Percentiles rank a stretch among this genome's conserved stretches.
Conservation (phyloP, 352 stramenopile species). For the Phytophthora kernoviae region DNA sequence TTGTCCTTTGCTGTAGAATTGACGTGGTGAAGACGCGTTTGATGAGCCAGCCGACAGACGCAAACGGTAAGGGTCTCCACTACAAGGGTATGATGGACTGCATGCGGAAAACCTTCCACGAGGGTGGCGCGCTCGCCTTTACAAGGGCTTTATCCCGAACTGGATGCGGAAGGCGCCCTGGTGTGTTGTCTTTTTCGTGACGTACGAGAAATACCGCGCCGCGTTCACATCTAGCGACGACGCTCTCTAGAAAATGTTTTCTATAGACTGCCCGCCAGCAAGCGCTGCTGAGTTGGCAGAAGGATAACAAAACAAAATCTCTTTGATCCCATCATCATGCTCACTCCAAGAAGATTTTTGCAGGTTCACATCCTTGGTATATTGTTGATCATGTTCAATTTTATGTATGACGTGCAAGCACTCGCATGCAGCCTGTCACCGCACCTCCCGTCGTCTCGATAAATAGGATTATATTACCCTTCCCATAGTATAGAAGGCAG, state of each 20-base stretch:
- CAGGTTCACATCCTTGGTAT: not conserved
- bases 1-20: conserved; percentile 41
- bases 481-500: conserved; percentile 26
- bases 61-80: conserved; percentile 49
- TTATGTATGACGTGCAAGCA: conserved; percentile 2
- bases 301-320: conserved; percentile 9
- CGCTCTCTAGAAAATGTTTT: conserved; percentile 23
- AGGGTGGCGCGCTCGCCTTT: conserved; percentile 75
- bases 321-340: not conserved
- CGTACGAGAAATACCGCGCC: conserved; percentile 81
- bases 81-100: conserved; percentile 82
- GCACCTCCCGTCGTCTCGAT: conserved; percentile 7
- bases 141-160: conserved; percentile 89
- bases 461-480: conserved; percentile 48
- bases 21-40: conserved; percentile 87
- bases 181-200: conserved; percentile 89
- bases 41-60: conserved; percentile 80
- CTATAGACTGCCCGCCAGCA: conserved; percentile 22
- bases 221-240: conserved; percentile 35
- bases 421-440: not conserved
- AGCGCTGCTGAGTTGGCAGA: conserved; percentile 27
- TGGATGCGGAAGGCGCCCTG: conserved; percentile 89
- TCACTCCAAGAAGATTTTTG: conserved; percentile 1
- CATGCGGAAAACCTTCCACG: conserved; percentile 65
- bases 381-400: conserved; percentile 12